Percentiles rank a stretch among this genome's conserved stretches.
Evolutionary conservation across 306 rosid genomes (phyloP).

Genomic region (Cucurbita moschata): DNA sequence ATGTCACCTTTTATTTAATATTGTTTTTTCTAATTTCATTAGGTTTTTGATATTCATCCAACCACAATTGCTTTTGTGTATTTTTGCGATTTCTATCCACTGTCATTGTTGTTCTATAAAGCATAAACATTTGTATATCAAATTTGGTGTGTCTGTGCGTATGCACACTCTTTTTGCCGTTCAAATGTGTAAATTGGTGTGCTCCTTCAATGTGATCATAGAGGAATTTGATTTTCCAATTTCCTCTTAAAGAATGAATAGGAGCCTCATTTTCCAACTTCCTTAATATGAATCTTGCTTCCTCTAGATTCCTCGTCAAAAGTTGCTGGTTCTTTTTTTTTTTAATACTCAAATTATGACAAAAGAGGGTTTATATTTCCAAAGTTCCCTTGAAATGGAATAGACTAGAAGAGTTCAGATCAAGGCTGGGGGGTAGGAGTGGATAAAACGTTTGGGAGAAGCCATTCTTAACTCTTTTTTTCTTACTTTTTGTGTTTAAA

Average conservation of each 20-base stretch:
- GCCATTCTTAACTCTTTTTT: background rate
- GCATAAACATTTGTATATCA: background rate
- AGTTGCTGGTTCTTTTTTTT: background rate
- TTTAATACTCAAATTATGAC: background rate
- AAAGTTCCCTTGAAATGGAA: background rate
- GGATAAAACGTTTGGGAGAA: background rate
- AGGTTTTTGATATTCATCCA: background rate
- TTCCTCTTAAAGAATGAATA: background rate
- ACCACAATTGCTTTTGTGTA: background rate
- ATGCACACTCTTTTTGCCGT: background rate
- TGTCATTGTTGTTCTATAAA: background rate
- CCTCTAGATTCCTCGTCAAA: background rate
- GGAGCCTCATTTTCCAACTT: background rate
- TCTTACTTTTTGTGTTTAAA: background rate
- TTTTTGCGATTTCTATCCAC: background rate
- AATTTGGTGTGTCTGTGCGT: background rate
- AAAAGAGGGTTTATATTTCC: background rate
- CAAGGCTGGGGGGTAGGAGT: background rate
- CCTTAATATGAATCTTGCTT: background rate
- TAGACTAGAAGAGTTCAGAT: background rate
- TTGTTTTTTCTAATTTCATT: background rate
- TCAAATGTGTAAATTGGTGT: background rate
- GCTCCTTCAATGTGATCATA: background rate
- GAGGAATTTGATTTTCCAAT: background rate
- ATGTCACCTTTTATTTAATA: constrained; percentile 14